Evolutionary conservation across 2,329 filamentous ascomycete species (phyloP).

Genomic region (Pseudogymnoascus sp.): DNA sequence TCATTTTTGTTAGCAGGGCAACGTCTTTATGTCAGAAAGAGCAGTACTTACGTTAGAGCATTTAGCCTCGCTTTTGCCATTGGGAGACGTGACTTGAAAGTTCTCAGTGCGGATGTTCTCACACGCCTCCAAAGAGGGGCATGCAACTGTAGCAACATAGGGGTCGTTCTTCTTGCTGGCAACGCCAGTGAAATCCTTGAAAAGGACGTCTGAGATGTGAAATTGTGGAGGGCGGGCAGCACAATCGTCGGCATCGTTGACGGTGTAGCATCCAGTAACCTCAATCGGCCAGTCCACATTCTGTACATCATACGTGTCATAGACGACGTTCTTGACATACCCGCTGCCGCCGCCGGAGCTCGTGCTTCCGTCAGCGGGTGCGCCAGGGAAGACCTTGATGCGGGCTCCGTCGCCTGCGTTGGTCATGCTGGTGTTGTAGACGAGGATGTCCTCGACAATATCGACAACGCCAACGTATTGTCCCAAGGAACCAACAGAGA

Average conservation of each 20-base stretch:
- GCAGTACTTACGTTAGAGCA: neutral
- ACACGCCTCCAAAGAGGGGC: slow-evolving; percentile 16
- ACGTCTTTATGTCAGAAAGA: neutral
- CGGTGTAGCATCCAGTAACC: slow-evolving; percentile 48
- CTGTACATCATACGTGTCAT: slow-evolving; percentile 46
- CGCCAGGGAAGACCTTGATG: slow-evolving; percentile 58
- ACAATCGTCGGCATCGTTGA: slow-evolving; percentile 37
- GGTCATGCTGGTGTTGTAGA: slow-evolving; percentile 53
- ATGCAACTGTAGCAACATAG: slow-evolving; percentile 38
- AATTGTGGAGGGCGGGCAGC: slow-evolving; percentile 27
- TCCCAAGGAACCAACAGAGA: slow-evolving; percentile 64
- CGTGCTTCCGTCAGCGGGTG: slow-evolving; percentile 39
- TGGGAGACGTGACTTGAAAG: neutral
- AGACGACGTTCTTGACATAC: slow-evolving; percentile 55
- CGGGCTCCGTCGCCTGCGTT: slow-evolving; percentile 55
- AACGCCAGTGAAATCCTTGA: slow-evolving; percentile 47
- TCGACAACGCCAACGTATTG: slow-evolving; percentile 57
- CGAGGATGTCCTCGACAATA: slow-evolving; percentile 62
- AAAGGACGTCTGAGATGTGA: slow-evolving; percentile 45
- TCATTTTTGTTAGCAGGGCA: neutral
- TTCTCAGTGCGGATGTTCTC: slow-evolving; percentile 1
- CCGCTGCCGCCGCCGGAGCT: slow-evolving; percentile 52
- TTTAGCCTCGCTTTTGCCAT: neutral
- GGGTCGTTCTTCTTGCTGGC: slow-evolving; percentile 38
- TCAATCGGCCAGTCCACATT: slow-evolving; percentile 44